phyloP scores from a whole-genome alignment of 2,329 filamentous ascomycete genomes.

The Nothophaeocryptopus gaeumannii region DNA sequence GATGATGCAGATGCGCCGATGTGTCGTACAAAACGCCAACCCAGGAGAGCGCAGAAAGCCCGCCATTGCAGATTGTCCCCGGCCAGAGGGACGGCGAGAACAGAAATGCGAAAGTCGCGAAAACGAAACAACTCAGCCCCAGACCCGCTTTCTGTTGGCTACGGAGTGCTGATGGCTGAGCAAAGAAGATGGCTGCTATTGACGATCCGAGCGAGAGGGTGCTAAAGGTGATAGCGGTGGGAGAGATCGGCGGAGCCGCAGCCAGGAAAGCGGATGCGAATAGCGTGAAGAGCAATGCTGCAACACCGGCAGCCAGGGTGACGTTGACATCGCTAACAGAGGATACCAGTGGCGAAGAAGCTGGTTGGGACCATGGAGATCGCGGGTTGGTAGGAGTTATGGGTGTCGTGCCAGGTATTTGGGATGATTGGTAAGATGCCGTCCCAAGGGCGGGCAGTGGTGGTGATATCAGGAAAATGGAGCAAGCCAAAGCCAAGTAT shows the following conservation, averaged over 20 bases:
- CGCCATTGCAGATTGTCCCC: conserved; percentile 34
- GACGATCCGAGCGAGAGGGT: conserved; percentile 43
- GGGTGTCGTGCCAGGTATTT: conserved; percentile 6
- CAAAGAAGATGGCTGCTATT: conserved; percentile 43
- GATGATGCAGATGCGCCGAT: conserved; percentile 31
- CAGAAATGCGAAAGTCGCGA: conserved; percentile 35
- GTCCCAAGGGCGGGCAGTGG: conserved; percentile 39
- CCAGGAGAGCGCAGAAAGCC: conserved; percentile 36
- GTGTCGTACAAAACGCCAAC: conserved; percentile 44
- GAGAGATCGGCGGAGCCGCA: conserved; percentile 34
- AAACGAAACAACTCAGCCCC: conserved; percentile 33
- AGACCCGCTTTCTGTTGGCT: conserved; percentile 36
- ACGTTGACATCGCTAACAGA: conserved; percentile 42
- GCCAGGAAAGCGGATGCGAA: conserved; percentile 36
- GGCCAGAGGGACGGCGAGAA: conserved; percentile 37
- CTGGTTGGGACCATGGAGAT: conserved; percentile 17
- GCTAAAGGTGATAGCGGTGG: conserved; percentile 38
- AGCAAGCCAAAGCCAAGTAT: conserved; percentile 47
- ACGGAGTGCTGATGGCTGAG: conserved; percentile 42
- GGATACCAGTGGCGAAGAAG: conserved; percentile 34
- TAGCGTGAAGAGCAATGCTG: conserved; percentile 39
- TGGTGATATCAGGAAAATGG: conserved; percentile 47
- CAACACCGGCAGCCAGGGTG: conserved; percentile 42
- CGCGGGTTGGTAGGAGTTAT: conserved; percentile 20
- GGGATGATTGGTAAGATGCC: not conserved